phyloP scores from a whole-genome alignment of 164 flowering plant species.

The Magnolia sinica region DNA sequence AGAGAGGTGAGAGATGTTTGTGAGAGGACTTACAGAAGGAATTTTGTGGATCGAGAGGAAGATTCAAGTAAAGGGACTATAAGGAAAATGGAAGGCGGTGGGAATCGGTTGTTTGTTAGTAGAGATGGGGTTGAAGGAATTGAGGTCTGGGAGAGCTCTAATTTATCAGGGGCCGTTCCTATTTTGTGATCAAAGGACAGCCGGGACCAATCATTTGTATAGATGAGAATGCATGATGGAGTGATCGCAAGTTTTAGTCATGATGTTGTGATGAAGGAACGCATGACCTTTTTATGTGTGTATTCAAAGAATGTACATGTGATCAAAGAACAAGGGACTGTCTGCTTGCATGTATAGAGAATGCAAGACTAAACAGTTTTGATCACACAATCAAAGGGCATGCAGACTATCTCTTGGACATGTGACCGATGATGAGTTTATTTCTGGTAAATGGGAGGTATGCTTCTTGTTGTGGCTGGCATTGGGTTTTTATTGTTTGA shows the following conservation, averaged over 20 bases:
- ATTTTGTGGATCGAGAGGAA: slow-evolving; percentile 65
- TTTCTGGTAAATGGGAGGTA: background rate
- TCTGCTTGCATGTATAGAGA: too few relatives aligned
- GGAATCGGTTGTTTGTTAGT: slow-evolving; percentile 76
- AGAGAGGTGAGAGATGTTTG: background rate
- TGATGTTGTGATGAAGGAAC: background rate
- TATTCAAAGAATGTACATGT: too few relatives aligned
- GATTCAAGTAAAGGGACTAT: slow-evolving; percentile 56
- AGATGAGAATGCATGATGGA: background rate
- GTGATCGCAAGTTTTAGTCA: background rate
- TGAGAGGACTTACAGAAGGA: slow-evolving; percentile 51
- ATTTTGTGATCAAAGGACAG: slow-evolving; percentile 18
- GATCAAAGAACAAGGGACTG: too few relatives aligned
- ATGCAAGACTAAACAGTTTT: too few relatives aligned
- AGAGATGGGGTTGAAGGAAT: slow-evolving; percentile 78
- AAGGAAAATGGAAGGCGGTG: slow-evolving; percentile 72
- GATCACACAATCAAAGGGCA: too few relatives aligned
- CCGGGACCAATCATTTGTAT: background rate
- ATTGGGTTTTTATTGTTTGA: too few relatives aligned
- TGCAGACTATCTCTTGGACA: too few relatives aligned
- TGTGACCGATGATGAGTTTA: background rate
- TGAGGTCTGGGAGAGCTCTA: slow-evolving; percentile 91
- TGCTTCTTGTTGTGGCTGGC: too few relatives aligned
- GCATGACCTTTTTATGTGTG: too few relatives aligned
- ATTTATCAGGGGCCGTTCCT: slow-evolving; percentile 33